These are phyloP conservation scores for Antarctomyces pellizariae DNA, from an alignment of 495 filamentous ascomycete species.

Conservation along the genomic window DNA sequence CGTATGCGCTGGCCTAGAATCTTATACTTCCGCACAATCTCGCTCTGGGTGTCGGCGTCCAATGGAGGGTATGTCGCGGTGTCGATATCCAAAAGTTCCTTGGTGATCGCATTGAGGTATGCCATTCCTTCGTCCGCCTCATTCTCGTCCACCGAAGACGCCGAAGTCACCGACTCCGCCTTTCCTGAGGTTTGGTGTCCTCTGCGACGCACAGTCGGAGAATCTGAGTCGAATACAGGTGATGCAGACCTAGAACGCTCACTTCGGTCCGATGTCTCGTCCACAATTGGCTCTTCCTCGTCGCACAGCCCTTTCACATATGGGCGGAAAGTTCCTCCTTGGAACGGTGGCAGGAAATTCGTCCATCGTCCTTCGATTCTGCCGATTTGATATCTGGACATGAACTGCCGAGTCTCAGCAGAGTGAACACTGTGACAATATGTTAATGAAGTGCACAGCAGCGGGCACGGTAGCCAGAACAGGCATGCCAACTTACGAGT, in stretches of 20 bases:
- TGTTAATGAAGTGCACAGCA: too few species aligned
- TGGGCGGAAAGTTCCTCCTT: constrained; percentile 63
- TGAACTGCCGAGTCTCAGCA: constrained; percentile 44
- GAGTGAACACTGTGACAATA: constrained; percentile 69
- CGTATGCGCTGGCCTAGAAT: constrained; percentile 43
- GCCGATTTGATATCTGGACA: constrained; percentile 70
- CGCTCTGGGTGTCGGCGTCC: constrained; percentile 48
- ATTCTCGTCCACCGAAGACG: constrained; percentile 21
- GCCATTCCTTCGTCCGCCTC: constrained; percentile 25
- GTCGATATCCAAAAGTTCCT: constrained; percentile 52
- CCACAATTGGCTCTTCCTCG: constrained; percentile 15
- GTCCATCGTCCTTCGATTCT: constrained; percentile 59
- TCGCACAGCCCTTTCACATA: constrained; percentile 19
- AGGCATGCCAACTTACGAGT: constrained; percentile 36
- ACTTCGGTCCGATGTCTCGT: constrained; percentile 20
- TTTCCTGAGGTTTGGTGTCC: constrained; percentile 4
- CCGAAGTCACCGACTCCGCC: constrained; percentile 17
- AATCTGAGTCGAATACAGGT: constrained; percentile 38
- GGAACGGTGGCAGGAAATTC: constrained; percentile 82
- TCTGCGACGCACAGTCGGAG: constrained; percentile 12
- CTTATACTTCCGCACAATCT: constrained; percentile 63
- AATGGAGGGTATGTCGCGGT: constrained; percentile 61
- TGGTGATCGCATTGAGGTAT: constrained; percentile 51
- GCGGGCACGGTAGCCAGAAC: too few species aligned
- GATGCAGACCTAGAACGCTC: constrained; percentile 27